These are phyloP conservation scores for Diaporthe vaccinii DNA, from an alignment of 2,329 filamentous ascomycete species.

Conservation along the genomic window DNA sequence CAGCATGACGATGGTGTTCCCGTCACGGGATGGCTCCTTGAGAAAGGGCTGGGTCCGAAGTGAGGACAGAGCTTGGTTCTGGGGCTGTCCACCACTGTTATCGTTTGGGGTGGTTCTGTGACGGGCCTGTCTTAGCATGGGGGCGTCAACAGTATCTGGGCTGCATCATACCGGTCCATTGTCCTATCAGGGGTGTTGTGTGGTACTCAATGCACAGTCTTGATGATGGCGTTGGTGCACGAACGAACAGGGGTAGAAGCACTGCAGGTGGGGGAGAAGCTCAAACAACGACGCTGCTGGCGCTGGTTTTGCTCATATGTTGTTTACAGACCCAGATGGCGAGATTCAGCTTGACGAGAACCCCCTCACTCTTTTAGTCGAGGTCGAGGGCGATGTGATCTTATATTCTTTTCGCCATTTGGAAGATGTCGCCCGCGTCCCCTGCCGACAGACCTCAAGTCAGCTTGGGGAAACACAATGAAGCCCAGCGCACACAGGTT, in stretches of 20 bases:
- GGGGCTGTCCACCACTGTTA: neutral
- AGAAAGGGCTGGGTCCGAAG: constrained; percentile 1
- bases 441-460: neutral
- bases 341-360: neutral
- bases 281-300: neutral
- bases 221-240: neutral
- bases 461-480: neutral
- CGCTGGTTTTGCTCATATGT: neutral
- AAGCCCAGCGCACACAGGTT: neutral
- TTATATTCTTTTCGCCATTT: neutral
- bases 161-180: constrained; percentile 7
- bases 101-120: neutral
- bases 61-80: neutral
- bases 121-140: neutral
- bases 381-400: neutral
- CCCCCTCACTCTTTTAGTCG: neutral
- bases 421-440: neutral
- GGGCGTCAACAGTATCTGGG: neutral
- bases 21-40: constrained; percentile 9
- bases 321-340: too few species aligned
- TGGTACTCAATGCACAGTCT: too few species aligned
- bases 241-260: too few species aligned
- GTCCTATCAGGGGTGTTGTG: neutral
- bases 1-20: constrained; percentile 18
- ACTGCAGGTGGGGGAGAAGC: neutral